Conservation (phyloP, 23 red algal genomes). For the Gracilaria gracilis region DNA sequence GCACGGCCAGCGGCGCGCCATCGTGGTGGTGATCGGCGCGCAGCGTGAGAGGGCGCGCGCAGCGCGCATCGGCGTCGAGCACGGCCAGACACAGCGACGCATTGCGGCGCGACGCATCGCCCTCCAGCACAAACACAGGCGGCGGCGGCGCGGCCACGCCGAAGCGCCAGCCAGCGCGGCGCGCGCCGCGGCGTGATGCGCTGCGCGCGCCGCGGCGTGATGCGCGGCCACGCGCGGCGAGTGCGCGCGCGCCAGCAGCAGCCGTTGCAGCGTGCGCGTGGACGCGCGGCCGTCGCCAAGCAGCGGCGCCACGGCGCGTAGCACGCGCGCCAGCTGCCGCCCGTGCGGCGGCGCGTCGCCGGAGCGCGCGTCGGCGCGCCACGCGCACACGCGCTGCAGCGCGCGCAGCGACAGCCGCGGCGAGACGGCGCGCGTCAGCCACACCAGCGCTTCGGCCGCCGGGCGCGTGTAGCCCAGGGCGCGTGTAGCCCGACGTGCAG, state of each 20-base stretch:
- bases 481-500: conserved; percentile 31
- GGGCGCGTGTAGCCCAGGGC: not conserved
- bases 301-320: not conserved
- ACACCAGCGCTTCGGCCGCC: not conserved
- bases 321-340: not conserved
- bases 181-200: conserved; percentile 1
- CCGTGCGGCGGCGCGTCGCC: no score
- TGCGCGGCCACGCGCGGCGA: conserved; percentile 11
- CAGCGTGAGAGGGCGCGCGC: not conserved
- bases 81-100: not conserved
- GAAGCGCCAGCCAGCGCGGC: conserved; percentile 6
- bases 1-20: not conserved
- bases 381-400: no score
- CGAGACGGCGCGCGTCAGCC: no score
- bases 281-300: not conserved
- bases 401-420: not conserved
- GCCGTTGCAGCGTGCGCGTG: not conserved
- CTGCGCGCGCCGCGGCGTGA: no score
- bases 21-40: not conserved
- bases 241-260: not conserved
- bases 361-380: no score
- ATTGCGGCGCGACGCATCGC: no score
- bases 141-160: not conserved
- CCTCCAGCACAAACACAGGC: not conserved
- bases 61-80: not conserved